Evolutionary conservation across 1,139 yeast genomes (phyloP).

Genomic region (Pichia inconspicua): DNA sequence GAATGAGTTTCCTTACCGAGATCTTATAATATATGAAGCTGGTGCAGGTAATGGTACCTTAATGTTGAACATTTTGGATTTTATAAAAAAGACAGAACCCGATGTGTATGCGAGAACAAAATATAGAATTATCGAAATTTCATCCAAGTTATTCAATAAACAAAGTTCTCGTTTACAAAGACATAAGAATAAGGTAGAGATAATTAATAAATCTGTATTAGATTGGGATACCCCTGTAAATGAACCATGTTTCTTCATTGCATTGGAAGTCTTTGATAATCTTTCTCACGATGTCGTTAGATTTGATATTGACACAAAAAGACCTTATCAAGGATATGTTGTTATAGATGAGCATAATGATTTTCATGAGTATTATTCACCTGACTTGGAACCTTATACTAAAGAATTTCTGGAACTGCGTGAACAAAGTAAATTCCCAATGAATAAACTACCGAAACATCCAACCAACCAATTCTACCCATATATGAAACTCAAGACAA

Average conservation of each 20-base stretch:
- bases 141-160: slow-evolving; percentile 57
- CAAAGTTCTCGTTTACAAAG: slow-evolving; percentile 35
- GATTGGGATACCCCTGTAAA: slow-evolving; percentile 60
- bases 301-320: slow-evolving; percentile 60
- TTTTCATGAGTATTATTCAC: slow-evolving; percentile 66
- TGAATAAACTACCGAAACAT: slow-evolving; percentile 19
- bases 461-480: slow-evolving; percentile 24
- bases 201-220: slow-evolving; percentile 67
- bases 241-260: slow-evolving; percentile 73
- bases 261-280: slow-evolving; percentile 80
- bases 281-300: slow-evolving; percentile 77
- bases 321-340: slow-evolving; percentile 74
- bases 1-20: slow-evolving; percentile 57
- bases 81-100: slow-evolving; percentile 54
- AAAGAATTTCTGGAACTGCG: slow-evolving; percentile 47
- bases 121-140: slow-evolving; percentile 73
- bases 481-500: slow-evolving; percentile 27
- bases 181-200: slow-evolving; percentile 48
- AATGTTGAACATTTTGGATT: slow-evolving; percentile 72
- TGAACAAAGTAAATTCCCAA: slow-evolving; percentile 38
- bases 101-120: slow-evolving; percentile 61
- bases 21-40: slow-evolving; percentile 71
- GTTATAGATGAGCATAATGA: slow-evolving; percentile 69
- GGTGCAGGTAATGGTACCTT: slow-evolving; percentile 90
- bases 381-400: slow-evolving; percentile 59